These are phyloP conservation scores for Pseudogymnoascus sp. DNA, from an alignment of 2,329 filamentous ascomycete species.

Conservation along the genomic window DNA sequence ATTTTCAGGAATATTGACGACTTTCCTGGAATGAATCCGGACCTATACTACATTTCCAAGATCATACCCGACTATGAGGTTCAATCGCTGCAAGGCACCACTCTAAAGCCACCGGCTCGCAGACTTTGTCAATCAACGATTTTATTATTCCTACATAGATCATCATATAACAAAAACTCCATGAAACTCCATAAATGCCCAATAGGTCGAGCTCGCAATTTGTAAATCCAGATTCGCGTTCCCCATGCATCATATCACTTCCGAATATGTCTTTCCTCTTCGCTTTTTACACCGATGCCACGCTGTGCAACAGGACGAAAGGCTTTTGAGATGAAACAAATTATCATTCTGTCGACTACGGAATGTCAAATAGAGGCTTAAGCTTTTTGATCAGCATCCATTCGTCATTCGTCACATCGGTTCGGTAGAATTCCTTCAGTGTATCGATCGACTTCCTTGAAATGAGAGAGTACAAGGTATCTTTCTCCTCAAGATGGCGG, in stretches of 20 bases:
- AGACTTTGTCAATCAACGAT: neutral
- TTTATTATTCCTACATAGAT: conserved; percentile 5
- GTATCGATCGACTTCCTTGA: conserved; percentile 85
- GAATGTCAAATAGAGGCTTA: conserved; percentile 87
- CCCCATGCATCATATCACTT: neutral
- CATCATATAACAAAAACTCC: neutral
- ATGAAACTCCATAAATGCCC: neutral
- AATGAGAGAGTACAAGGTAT: conserved; percentile 80
- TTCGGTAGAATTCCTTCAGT: conserved; percentile 89
- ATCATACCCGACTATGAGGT: neutral
- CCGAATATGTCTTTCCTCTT: neutral
- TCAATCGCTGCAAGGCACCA: neutral
- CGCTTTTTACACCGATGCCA: conserved; percentile 12
- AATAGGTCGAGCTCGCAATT: neutral
- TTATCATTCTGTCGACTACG: conserved; percentile 12
- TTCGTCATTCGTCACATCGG: conserved; percentile 83
- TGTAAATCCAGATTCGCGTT: neutral
- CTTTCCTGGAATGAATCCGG: neutral
- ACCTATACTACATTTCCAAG: neutral
- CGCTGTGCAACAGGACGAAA: neutral
- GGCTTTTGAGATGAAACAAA: neutral
- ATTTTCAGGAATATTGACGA: neutral
- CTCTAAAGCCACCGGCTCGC: neutral
- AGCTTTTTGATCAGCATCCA: conserved; percentile 93
- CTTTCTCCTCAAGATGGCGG: conserved; percentile 86